Evolutionary conservation across 768 basidiomycete genomes (phyloP).

Genomic region (Mycena venus): DNA sequence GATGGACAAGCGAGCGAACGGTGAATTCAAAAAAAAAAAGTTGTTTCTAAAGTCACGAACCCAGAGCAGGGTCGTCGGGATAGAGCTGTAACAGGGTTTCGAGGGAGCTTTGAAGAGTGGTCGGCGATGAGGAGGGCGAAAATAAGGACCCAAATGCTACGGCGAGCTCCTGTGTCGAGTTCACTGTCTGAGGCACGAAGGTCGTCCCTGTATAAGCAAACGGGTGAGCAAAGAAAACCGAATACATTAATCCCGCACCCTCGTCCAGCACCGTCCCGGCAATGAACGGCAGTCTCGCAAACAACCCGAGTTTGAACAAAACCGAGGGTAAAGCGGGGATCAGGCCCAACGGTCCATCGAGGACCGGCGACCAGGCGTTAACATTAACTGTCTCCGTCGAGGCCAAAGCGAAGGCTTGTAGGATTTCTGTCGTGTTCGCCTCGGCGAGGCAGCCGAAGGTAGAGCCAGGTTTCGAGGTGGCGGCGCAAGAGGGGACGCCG

Average conservation of each 20-base stretch:
- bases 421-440: slow-evolving; percentile 44
- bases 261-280: slow-evolving; percentile 51
- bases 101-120: slow-evolving; percentile 31
- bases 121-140: slow-evolving; percentile 35
- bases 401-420: slow-evolving; percentile 40
- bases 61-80: slow-evolving; percentile 53
- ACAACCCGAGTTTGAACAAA: slow-evolving; percentile 47
- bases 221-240: background rate
- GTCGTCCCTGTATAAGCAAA: slow-evolving; percentile 43
- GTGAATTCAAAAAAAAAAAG: background rate
- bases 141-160: slow-evolving; percentile 38
- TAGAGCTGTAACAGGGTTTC: slow-evolving; percentile 51
- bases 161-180: slow-evolving; percentile 39
- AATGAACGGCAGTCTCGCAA: slow-evolving; percentile 58
- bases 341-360: slow-evolving; percentile 56
- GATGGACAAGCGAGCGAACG: background rate
- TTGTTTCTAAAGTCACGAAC: too few species aligned
- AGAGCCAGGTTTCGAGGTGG: slow-evolving; percentile 41
- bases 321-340: slow-evolving; percentile 53
- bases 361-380: slow-evolving; percentile 50
- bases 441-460: slow-evolving; percentile 47
- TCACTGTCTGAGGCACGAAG: slow-evolving; percentile 38
- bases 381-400: slow-evolving; percentile 32
- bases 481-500: slow-evolving; percentile 42
- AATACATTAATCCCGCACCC: background rate